These are phyloP conservation scores for Naganishia sp. DNA, from an alignment of 1,284 basidiomycete genomes.

Conservation along the genomic window DNA sequence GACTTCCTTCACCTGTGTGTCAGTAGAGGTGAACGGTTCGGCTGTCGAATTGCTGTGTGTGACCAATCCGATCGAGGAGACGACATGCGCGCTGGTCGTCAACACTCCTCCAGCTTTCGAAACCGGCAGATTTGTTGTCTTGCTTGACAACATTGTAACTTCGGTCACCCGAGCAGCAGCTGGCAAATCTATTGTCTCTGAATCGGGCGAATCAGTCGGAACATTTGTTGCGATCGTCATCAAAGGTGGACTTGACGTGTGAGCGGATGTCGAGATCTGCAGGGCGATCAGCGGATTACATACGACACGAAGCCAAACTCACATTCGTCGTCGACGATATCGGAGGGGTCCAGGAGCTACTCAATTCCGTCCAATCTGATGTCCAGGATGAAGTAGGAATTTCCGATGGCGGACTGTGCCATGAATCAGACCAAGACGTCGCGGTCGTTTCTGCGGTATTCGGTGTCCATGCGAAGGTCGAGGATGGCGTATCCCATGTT, in stretches of 20 bases:
- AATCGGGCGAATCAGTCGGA: too few species aligned
- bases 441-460: neutral
- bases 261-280: too few species aligned
- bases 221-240: too few species aligned
- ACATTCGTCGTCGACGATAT: neutral
- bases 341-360: neutral
- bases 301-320: neutral
- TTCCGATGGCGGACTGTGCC: neutral
- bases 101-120: neutral
- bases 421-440: neutral
- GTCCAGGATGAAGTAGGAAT: neutral
- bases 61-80: conserved; percentile 12
- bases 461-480: neutral
- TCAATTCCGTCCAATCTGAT: conserved; percentile 3
- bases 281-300: too few species aligned
- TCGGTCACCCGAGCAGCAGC: too few species aligned
- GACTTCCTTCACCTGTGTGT: neutral
- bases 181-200: too few species aligned
- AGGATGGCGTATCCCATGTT: neutral
- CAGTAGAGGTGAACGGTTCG: neutral
- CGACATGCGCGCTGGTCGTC: conserved; percentile 8
- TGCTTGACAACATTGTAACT: neutral
- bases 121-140: neutral
- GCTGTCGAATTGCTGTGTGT: conserved; percentile 9
- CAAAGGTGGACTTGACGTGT: too few species aligned